phyloP scores from a whole-genome alignment of 345 rosid species.

The Euphorbia pulcherrima region DNA sequence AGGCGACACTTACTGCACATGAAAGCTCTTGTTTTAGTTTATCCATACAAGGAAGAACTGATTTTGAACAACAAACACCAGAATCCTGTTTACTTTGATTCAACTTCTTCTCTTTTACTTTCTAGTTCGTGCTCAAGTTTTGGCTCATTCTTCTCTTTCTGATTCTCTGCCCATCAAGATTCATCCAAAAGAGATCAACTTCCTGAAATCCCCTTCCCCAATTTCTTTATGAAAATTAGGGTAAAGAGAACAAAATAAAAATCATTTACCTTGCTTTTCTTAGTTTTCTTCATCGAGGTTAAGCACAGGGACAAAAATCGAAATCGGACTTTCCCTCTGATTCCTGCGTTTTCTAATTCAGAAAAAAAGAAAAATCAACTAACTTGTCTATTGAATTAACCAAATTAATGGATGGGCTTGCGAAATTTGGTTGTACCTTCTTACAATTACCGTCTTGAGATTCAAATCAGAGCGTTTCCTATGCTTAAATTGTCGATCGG shows the following conservation, averaged over 20 bases:
- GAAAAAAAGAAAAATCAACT: background rate
- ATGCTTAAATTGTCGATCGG: constrained; percentile 56
- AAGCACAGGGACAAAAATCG: constrained; percentile 44
- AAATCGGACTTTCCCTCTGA: constrained; percentile 41
- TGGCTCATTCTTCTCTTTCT: constrained; percentile 21
- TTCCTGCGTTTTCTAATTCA: constrained; percentile 52
- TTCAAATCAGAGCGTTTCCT: constrained; percentile 51
- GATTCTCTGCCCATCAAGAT: constrained; percentile 29
- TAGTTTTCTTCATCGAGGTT: constrained; percentile 51
- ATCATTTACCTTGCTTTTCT: constrained; percentile 17
- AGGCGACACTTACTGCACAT: constrained; percentile 66
- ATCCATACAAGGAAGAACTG: constrained; percentile 56
- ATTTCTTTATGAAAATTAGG: background rate
- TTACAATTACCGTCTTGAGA: constrained; percentile 64
- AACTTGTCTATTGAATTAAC: constrained; percentile 1
- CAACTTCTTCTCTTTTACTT: constrained; percentile 23
- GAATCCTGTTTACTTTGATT: constrained; percentile 21
- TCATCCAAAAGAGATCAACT: constrained; percentile 8
- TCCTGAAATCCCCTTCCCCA: background rate
- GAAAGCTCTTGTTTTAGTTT: constrained; percentile 88
- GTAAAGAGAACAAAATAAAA: background rate
- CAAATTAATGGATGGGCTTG: background rate
- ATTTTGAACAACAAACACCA: constrained; percentile 27
- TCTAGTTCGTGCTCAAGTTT: constrained; percentile 25
- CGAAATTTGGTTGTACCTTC: constrained; percentile 45